Evolutionary conservation across 108 stramenopile species (phyloP).

Genomic region (Cyclostephanos tholiformis): DNA sequence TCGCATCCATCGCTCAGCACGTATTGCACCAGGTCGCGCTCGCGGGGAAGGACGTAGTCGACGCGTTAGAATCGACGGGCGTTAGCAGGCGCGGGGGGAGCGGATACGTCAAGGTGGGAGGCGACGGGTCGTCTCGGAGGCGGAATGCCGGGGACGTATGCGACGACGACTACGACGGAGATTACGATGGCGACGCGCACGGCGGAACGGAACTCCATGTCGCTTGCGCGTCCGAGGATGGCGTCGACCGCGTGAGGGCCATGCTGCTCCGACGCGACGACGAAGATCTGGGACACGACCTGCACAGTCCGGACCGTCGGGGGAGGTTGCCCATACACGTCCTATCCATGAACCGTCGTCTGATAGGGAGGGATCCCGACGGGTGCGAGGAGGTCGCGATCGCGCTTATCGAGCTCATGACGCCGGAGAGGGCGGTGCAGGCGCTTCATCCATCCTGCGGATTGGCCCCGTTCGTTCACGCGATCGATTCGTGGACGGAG

Average conservation of each 20-base stretch:
- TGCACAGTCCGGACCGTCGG: constrained; percentile 12
- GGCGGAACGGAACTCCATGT: constrained; percentile 40
- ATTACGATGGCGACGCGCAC: background rate
- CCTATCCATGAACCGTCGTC: constrained; percentile 23
- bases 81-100: background rate
- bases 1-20: constrained; percentile 21
- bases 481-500: constrained; percentile 32
- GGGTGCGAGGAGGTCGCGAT: constrained; percentile 34
- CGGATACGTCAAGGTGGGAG: background rate
- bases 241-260: constrained; percentile 16
- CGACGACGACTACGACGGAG: constrained; percentile 2
- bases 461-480: constrained; percentile 37
- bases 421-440: constrained; percentile 29
- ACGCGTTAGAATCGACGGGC: constrained; percentile 1
- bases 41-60: constrained; percentile 31
- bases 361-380: constrained; percentile 21
- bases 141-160: background rate
- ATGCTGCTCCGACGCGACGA: constrained; percentile 12
- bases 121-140: background rate
- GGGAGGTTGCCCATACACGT: constrained; percentile 40
- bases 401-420: constrained; percentile 34
- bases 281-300: background rate
- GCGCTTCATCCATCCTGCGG: constrained; percentile 22
- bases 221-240: constrained; percentile 37
- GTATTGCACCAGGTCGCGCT: constrained; percentile 35